Evolutionary conservation across 2,329 filamentous ascomycete species (phyloP).

Genomic region (Dactylonectria macrodidyma): DNA sequence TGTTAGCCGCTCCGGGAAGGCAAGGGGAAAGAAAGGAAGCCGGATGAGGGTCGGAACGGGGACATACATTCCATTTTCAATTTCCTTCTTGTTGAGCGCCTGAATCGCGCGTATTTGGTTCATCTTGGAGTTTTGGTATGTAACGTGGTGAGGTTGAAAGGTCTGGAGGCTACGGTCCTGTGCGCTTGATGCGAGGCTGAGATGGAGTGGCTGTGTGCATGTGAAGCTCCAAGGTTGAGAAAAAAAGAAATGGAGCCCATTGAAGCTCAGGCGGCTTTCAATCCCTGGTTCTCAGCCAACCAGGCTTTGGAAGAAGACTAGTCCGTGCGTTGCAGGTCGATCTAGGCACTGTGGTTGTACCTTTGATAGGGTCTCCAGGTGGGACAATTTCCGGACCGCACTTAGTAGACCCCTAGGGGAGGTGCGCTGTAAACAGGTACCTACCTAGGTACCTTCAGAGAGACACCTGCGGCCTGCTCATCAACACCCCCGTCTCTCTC

Average conservation of each 20-base stretch:
- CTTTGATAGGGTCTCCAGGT: conserved; percentile 31
- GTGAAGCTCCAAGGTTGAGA: conserved; percentile 6
- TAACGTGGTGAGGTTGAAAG: not conserved
- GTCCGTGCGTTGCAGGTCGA: conserved; percentile 24
- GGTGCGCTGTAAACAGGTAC: not conserved
- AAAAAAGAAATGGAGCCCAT: conserved; percentile 26
- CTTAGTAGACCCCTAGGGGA: conserved; percentile 27
- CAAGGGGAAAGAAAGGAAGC: not conserved
- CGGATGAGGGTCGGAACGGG: not conserved
- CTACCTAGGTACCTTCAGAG: not conserved
- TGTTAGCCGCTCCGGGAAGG: conserved; percentile 16
- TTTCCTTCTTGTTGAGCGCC: conserved; percentile 92
- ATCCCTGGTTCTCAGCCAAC: conserved; percentile 5
- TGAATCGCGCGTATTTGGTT: conserved; percentile 95
- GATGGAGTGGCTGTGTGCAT: conserved; percentile 5
- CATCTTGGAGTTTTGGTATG: conserved; percentile 68
- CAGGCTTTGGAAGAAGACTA: conserved; percentile 4
- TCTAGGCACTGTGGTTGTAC: conserved; percentile 7
- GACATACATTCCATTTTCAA: conserved; percentile 87
- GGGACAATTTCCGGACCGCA: conserved; percentile 57
- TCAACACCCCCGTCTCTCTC: conserved; percentile 32
- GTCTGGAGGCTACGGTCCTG: not conserved
- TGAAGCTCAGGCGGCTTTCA: conserved; percentile 28
- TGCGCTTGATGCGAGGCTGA: conserved; percentile 36
- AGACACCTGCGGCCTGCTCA: conserved; percentile 16